These are phyloP conservation scores for Acacia pycnantha DNA, from an alignment of 331 rosid genomes.

Conservation along the genomic window DNA sequence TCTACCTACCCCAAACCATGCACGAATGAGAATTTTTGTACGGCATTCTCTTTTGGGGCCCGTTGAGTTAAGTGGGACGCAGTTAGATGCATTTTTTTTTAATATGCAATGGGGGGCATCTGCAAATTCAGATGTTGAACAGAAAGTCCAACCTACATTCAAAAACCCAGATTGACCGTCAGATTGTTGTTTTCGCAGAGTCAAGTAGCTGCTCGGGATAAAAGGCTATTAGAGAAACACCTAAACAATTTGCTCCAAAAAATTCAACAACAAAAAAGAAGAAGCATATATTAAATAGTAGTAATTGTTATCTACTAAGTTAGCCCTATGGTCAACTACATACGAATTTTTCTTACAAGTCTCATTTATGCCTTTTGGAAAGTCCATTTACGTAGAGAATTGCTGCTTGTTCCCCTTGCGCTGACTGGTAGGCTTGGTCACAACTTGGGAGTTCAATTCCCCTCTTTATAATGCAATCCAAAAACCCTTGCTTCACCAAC, in stretches of 20 bases:
- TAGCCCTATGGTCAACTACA: neutral
- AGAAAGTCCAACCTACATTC: conserved; percentile 14
- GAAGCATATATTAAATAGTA: neutral
- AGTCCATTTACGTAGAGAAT: neutral
- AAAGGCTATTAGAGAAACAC: conserved; percentile 32
- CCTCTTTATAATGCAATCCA: conserved; percentile 37
- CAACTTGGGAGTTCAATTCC: neutral
- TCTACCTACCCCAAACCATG: too few relatives aligned
- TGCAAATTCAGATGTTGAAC: conserved; percentile 1
- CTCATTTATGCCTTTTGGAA: neutral
- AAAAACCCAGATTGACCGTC: conserved; percentile 33
- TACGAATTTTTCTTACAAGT: neutral
- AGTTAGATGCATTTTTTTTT: neutral
- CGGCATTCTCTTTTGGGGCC: too few relatives aligned
- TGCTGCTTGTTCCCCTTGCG: neutral
- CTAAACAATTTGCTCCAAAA: conserved; percentile 19
- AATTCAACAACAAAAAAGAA: neutral
- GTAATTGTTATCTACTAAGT: neutral
- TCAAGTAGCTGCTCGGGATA: conserved; percentile 12
- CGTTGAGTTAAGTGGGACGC: too few relatives aligned
- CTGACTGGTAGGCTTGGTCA: conserved; percentile 52
- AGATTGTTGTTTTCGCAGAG: conserved; percentile 21
- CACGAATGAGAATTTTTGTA: too few relatives aligned
- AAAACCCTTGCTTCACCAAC: conserved; percentile 7
- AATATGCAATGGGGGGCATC: neutral